phyloP scores from a whole-genome alignment of 805 yeast genomes.

The Hanseniaspora hatyaiensis region DNA sequence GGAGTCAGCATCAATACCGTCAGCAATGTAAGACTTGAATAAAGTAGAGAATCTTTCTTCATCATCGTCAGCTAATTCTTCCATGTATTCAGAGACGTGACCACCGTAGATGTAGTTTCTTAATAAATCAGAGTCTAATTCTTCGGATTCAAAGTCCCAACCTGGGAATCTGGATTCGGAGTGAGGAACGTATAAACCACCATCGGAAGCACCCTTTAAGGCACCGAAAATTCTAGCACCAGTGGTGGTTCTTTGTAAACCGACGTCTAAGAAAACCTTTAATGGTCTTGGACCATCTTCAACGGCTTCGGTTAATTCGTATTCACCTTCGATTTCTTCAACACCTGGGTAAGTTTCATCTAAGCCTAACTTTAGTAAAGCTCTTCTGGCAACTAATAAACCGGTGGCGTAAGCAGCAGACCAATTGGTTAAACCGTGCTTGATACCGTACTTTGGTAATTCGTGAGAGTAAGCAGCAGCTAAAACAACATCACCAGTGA shows the following conservation, averaged over 20 bases:
- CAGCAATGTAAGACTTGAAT: slow-evolving; percentile 92
- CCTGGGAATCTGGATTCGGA: slow-evolving; percentile 99
- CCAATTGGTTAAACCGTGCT: slow-evolving; percentile 99
- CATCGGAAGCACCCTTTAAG: slow-evolving; percentile 99
- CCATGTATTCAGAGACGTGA: slow-evolving; percentile 99
- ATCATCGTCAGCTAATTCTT: slow-evolving; percentile 99
- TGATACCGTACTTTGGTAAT: slow-evolving; percentile 94
- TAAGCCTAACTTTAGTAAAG: slow-evolving; percentile 91
- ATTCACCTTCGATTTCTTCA: slow-evolving; percentile 99
- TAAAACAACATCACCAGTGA: slow-evolving; percentile 91
- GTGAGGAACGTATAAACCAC: slow-evolving; percentile 99
- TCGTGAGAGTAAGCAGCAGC: slow-evolving; percentile 98
- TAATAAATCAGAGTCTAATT: slow-evolving; percentile 90
- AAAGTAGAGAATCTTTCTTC: slow-evolving; percentile 96
- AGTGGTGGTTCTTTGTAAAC: slow-evolving; percentile 99
- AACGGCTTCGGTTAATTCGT: slow-evolving; percentile 94
- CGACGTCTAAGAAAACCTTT: slow-evolving; percentile 98
- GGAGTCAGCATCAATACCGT: slow-evolving; percentile 93
- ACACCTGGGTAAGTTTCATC: slow-evolving; percentile 98
- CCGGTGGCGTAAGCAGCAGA: slow-evolving; percentile 99
- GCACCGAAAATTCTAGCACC: slow-evolving; percentile 99
- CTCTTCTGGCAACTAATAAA: slow-evolving; percentile 97
- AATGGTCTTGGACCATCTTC: slow-evolving; percentile 99
- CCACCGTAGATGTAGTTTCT: slow-evolving; percentile 99
- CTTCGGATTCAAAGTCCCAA: slow-evolving; percentile 98